Evolutionary conservation across 116 monocot genomes (phyloP).

Genomic region (Posidonia oceanica): DNA sequence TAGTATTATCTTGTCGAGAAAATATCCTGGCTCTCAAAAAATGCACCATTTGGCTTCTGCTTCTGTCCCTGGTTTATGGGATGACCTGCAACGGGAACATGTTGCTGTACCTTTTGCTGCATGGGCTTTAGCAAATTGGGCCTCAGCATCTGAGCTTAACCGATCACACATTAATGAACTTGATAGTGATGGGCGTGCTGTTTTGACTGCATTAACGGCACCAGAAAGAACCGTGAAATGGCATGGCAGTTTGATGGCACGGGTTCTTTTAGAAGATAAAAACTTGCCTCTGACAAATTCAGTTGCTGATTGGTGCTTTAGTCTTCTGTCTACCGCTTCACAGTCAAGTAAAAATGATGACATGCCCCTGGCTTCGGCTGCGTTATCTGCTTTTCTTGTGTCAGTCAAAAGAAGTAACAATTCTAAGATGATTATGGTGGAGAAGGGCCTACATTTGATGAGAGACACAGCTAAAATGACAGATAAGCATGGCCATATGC

Average conservation of each 20-base stretch:
- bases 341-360: slow-evolving; percentile 72
- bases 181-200: slow-evolving; percentile 80
- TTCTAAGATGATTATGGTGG: slow-evolving; percentile 42
- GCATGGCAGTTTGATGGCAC: slow-evolving; percentile 88
- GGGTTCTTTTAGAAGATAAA: slow-evolving; percentile 67
- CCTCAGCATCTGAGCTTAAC: slow-evolving; percentile 71
- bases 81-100: slow-evolving; percentile 95
- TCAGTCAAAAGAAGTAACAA: slow-evolving; percentile 65
- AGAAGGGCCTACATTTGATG: slow-evolving; percentile 68
- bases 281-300: slow-evolving; percentile 61
- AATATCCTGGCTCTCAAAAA: slow-evolving; percentile 13
- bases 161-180: slow-evolving; percentile 82
- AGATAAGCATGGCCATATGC: slow-evolving; percentile 53
- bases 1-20: slow-evolving; percentile 16
- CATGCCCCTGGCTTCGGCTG: slow-evolving; percentile 42
- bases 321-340: slow-evolving; percentile 72
- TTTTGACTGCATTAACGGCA: slow-evolving; percentile 70
- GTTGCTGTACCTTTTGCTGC: slow-evolving; percentile 98
- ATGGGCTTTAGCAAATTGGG: slow-evolving; percentile 99
- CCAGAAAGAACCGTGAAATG: slow-evolving; percentile 95
- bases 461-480: slow-evolving; percentile 57
- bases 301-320: slow-evolving; percentile 79
- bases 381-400: slow-evolving; percentile 75
- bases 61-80: slow-evolving; percentile 84
- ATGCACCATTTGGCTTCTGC: slow-evolving; percentile 19